Evolutionary conservation across 2,329 filamentous ascomycete species (phyloP).

Genomic region (Fusarium citri): DNA sequence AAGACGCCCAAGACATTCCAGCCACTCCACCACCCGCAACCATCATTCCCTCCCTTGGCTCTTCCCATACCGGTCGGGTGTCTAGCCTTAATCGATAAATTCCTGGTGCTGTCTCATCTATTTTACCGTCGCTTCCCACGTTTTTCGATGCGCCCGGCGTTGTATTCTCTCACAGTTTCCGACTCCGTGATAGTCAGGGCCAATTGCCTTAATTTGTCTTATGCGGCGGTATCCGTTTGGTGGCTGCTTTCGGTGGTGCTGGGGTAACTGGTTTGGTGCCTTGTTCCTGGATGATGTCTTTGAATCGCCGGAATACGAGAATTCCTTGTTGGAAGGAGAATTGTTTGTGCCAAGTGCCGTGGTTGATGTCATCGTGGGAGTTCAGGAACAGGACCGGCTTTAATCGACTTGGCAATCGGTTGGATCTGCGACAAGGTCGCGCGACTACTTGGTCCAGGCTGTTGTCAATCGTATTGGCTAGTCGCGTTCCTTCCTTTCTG

Average conservation of each 20-base stretch:
- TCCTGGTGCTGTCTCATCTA: not conserved
- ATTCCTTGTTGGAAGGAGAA: not conserved
- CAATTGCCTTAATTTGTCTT: conserved; percentile 2
- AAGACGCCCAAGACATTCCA: conserved; percentile 35
- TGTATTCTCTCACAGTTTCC: not conserved
- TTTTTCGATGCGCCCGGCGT: conserved; percentile 5
- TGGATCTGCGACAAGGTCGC: not conserved
- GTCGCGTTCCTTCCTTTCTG: not conserved
- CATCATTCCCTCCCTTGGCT: conserved; percentile 15
- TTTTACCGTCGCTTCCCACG: not conserved
- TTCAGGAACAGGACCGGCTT: not conserved
- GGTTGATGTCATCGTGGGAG: not conserved
- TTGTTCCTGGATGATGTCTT: not conserved
- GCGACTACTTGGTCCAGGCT: too few relatives aligned
- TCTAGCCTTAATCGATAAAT: not conserved
- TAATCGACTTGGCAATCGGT: not conserved
- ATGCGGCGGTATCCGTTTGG: not conserved
- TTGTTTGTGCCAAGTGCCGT: not conserved
- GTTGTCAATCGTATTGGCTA: not conserved
- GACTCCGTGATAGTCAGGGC: conserved; percentile 26
- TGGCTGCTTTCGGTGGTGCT: conserved; percentile 22
- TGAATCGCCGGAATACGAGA: not conserved
- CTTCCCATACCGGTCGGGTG: not conserved
- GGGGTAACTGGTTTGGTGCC: not conserved
- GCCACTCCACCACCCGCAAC: conserved; percentile 29